Base-by-base conservation (phyloP, 306 rosid genomes). In the Herpetospermum pedunculosum region DNA sequence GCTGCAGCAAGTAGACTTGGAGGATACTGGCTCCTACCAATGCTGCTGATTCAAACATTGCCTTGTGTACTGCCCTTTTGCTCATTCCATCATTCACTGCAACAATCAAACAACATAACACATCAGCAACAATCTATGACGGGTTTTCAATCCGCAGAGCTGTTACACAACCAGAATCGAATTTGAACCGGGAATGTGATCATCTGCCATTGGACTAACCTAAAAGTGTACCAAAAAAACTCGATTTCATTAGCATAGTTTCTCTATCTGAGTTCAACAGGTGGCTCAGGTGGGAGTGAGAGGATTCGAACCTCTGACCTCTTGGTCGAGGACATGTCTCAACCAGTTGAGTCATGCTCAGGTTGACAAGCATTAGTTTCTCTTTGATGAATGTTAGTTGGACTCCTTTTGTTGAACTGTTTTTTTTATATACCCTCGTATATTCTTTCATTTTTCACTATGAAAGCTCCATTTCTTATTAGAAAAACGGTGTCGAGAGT, bases 71-170 rank as follows among this genome's bases (percentile, higher is more conserved):
- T 78, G 97, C 96, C 81, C 97, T 87, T 43, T 71, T 76, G 84
- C 96, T 80, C 97, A 95, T 89, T 72, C 84, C 96, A 16, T 89
- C 97, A 59, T 95, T 95, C 81, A 89, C 99, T 91, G 92, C 88
- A 87, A 32, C 88, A 87, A 32, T 48, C 21, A 73, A 81, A 5
- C 71, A 82, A 4, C 70, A 50, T 3, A 67, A n/a, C 13, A 25
- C 37, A 68, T 5, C 19, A 59, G 41, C 43, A 28, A 30, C 38
- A 54, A 44, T 50, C 55, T 49, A 60, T 18, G 18, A 44, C 10
- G 4, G 37, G 19, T 57, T 57, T 14, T 28, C 37, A 4, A 12
- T 44, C 48, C 7, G 50, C 49, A 44, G 6, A 12, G 49, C n/a
- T 13, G 18, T 44, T 44, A n/a, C 6, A 53, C 35, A 29, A 6